These are phyloP conservation scores for Leccinum pellstonianum DNA, from an alignment of 768 basidiomycete genomes.

Conservation along the genomic window DNA sequence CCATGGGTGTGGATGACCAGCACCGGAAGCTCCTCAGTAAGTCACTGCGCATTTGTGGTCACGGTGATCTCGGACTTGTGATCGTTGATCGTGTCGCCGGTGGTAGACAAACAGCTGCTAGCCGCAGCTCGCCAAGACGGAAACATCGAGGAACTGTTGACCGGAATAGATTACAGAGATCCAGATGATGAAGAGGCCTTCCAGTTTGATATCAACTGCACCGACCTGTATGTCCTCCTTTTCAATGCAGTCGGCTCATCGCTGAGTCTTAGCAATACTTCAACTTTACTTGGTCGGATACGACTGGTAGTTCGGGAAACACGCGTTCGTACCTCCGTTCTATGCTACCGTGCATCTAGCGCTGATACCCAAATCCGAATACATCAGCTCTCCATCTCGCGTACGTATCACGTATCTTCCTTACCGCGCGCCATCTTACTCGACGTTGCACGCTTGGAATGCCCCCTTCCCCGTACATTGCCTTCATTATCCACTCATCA, in stretches of 20 bases:
- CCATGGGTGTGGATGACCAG: slow-evolving; percentile 19
- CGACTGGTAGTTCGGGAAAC: slow-evolving; percentile 25
- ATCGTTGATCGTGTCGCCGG: background rate
- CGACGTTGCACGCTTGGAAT: background rate
- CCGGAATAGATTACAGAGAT: slow-evolving; percentile 21
- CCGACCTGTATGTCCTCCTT: slow-evolving; percentile 24
- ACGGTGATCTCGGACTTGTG: background rate
- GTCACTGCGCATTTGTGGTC: background rate
- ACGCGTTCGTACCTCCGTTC: slow-evolving; percentile 26
- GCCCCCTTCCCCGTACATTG: background rate
- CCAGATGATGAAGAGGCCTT: slow-evolving; percentile 14
- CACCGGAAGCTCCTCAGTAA: slow-evolving; percentile 21
- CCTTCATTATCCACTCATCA: background rate
- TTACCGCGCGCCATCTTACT: background rate
- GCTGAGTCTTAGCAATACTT: background rate
- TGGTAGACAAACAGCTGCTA: slow-evolving; percentile 27
- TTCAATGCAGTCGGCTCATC: background rate
- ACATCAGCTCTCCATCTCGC: slow-evolving; percentile 32
- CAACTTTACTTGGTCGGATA: background rate
- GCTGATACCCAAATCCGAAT: slow-evolving; percentile 10
- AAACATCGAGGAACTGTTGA: slow-evolving; percentile 28
- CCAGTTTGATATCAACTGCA: slow-evolving; percentile 34
- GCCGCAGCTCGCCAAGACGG: slow-evolving; percentile 25
- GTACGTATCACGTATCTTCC: slow-evolving; percentile 16
- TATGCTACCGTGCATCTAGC: slow-evolving; percentile 1